Evolutionary conservation across 495 filamentous ascomycete species (phyloP), one percentile per base, ranked within the genome.

Genomic region (Podospora pseudocomata): DNA sequence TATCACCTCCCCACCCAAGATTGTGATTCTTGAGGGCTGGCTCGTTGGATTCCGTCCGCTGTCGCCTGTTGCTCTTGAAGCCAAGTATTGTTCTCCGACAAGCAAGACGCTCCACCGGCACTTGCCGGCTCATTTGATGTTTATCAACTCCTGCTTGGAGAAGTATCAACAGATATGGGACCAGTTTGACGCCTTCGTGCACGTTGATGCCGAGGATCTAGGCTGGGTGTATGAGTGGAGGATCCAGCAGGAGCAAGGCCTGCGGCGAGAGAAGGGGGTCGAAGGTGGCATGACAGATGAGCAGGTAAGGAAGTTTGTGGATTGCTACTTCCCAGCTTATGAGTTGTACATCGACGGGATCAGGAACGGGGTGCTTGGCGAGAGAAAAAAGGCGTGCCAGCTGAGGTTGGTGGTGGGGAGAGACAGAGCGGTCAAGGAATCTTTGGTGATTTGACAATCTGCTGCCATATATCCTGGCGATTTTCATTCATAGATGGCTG

Each of bases 1-100:
- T 79, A 80, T 77, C 53, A 19, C 54, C 0, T 19, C 70, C 15
- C 66, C 67, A 20, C 78, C 91, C 28, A 81, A 88, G 66, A 84
- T 91, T 23, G 82, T 97, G 1, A 86, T 98, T 58, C 89, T 98
- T 66, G 94, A 98, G 75, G 94, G 94, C 18, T 98, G 94, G 94
- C 87, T 91, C 78, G 89, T 97, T 39, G 94, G 93, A 1, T 97
- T 98, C 79, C 86, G 90, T 18, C 72, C 88, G 4, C 83, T 93
- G 63, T 73, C 80, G 65, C 81, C 86, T 15, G 64, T 77, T 1
- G 80, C 80, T n/a, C 68, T 94, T 34, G 80, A 84, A 66, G 72
- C 63, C 19, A 74, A 71, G 58, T 93, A 89, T 88, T 78, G 84
- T 60, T 73, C 70, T 26, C 85, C 87, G 3, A 4, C 19, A 20